phyloP scores from a whole-genome alignment of 768 basidiomycete species.

The Lanmaoa rubissima region DNA sequence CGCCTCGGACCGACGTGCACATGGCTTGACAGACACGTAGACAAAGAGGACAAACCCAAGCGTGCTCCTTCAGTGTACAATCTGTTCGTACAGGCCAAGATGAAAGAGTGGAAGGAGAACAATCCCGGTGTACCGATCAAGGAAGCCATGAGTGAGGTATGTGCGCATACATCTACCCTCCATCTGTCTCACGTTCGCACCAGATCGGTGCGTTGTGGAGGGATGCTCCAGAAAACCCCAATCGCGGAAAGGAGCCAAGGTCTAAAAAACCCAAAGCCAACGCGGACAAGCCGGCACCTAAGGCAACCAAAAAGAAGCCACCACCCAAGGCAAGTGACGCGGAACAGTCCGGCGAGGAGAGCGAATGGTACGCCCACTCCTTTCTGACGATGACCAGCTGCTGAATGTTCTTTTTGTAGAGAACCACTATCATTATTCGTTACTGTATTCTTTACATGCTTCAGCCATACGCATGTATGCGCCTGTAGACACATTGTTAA shows the following conservation, averaged over 20 bases:
- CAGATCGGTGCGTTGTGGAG: slow-evolving; percentile 60
- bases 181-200: slow-evolving; percentile 1
- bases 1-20: background rate
- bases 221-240: slow-evolving; percentile 62
- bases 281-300: slow-evolving; percentile 3
- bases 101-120: slow-evolving; percentile 56
- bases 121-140: slow-evolving; percentile 47
- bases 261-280: slow-evolving; percentile 45
- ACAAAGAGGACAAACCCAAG: slow-evolving; percentile 48
- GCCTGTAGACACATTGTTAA: background rate
- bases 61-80: slow-evolving; percentile 62
- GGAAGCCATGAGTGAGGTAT: slow-evolving; percentile 53
- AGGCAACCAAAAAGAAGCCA: slow-evolving; percentile 12
- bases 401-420: slow-evolving; percentile 2
- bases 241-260: slow-evolving; percentile 52
- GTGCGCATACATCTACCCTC: slow-evolving; percentile 9
- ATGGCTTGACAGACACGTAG: slow-evolving; percentile 14
- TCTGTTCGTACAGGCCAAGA: slow-evolving; percentile 52
- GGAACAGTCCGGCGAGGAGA: slow-evolving; percentile 25
- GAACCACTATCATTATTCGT: slow-evolving; percentile 7
- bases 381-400: background rate
- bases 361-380: slow-evolving; percentile 11
- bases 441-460: slow-evolving; percentile 9
- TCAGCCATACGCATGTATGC: slow-evolving; percentile 9
- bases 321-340: slow-evolving; percentile 19